Evolutionary conservation across 805 yeast genomes (phyloP).

Genomic region (Lipomyces chichibuensis): DNA sequence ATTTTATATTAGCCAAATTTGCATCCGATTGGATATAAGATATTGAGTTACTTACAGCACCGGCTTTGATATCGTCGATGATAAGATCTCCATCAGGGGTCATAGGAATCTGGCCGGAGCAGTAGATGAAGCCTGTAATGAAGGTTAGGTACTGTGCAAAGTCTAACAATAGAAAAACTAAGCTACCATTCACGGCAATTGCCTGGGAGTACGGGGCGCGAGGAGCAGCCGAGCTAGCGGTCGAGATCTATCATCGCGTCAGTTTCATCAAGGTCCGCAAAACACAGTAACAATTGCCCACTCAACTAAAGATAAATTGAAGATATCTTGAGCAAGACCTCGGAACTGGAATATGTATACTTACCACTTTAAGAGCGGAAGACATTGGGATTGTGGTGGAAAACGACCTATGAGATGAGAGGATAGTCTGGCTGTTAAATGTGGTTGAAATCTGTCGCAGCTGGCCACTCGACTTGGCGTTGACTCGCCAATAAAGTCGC

Average conservation of each 20-base stretch:
- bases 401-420: slow-evolving; percentile 2
- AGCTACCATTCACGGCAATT: slow-evolving; percentile 69
- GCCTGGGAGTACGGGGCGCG: slow-evolving; percentile 98
- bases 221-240: slow-evolving; percentile 89
- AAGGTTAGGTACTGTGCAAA: neutral
- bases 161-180: neutral
- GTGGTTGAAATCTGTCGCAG: neutral
- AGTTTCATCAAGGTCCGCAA: neutral
- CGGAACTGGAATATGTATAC: neutral
- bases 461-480: neutral
- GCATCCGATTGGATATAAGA: neutral
- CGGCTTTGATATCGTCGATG: slow-evolving; percentile 68
- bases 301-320: neutral
- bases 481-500: neutral
- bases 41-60: slow-evolving; percentile 29
- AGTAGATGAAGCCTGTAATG: slow-evolving; percentile 72
- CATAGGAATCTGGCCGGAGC: slow-evolving; percentile 94
- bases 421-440: neutral
- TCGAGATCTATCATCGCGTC: slow-evolving; percentile 47
- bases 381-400: slow-evolving; percentile 14
- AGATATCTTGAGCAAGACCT: neutral
- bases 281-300: neutral
- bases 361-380: slow-evolving; percentile 25
- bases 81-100: slow-evolving; percentile 74
- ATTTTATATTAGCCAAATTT: neutral